Evolutionary conservation across 2,329 filamentous ascomycete genomes (phyloP).

Genomic region (Fusarium sp.): DNA sequence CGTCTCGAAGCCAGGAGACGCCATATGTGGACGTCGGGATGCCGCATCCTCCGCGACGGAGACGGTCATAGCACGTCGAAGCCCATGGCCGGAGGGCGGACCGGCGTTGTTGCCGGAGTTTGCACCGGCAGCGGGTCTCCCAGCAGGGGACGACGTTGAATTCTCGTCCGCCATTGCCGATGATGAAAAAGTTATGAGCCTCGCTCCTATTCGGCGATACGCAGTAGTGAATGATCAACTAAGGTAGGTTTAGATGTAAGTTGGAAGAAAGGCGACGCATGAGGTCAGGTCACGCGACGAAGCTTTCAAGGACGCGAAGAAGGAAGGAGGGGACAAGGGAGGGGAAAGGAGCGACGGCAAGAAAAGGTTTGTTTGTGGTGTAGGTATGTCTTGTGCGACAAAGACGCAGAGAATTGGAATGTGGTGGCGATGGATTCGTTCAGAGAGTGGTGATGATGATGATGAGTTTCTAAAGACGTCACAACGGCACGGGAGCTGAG

Average conservation of each 20-base stretch:
- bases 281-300: conserved; percentile 34
- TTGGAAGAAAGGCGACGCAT: conserved; percentile 18
- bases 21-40: conserved; percentile 19
- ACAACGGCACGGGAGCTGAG: conserved; percentile 10
- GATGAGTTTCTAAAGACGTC: conserved; percentile 30
- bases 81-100: conserved; percentile 49
- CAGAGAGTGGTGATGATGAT: conserved; percentile 13
- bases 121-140: conserved; percentile 46
- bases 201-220: conserved; percentile 3
- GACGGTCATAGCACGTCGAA: conserved; percentile 57
- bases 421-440: conserved; percentile 31
- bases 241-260: conserved; percentile 4
- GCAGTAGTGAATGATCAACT: background rate
- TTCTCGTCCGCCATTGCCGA: conserved; percentile 36
- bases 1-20: conserved; percentile 44
- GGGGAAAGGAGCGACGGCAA: background rate
- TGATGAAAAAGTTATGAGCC: conserved; percentile 16
- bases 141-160: conserved; percentile 21
- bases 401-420: conserved; percentile 25
- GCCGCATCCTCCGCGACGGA: conserved; percentile 45
- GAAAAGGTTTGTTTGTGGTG: conserved; percentile 4
- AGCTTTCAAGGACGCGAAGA: conserved; percentile 6
- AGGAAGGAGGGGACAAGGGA: conserved; percentile 7
- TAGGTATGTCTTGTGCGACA: conserved; percentile 30
- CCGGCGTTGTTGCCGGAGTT: conserved; percentile 38